Conservation (phyloP, 108 stramenopile species). For the Fragilaria crotonensis region DNA sequence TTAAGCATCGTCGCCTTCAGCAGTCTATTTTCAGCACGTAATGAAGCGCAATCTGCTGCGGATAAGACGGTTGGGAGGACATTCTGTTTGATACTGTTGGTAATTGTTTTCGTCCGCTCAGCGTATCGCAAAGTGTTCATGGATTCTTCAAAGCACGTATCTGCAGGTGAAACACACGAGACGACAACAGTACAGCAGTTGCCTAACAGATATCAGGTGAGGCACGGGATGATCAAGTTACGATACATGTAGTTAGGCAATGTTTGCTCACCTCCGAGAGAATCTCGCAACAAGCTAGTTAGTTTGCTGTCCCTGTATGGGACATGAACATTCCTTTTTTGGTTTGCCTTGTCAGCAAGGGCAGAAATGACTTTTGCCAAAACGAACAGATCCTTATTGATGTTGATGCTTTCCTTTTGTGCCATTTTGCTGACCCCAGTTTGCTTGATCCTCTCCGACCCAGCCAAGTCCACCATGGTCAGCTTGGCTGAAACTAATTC, state of each 20-base stretch:
- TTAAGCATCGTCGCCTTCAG: slow-evolving; percentile 1
- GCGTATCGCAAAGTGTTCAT: slow-evolving; percentile 89
- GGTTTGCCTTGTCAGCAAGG: slow-evolving; percentile 25
- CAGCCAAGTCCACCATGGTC: slow-evolving; percentile 76
- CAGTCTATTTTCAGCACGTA: slow-evolving; percentile 7
- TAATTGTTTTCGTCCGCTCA: slow-evolving; percentile 84
- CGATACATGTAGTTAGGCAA: not conserved
- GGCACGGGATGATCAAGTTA: not conserved
- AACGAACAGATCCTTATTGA: slow-evolving; percentile 82
- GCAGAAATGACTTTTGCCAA: slow-evolving; percentile 58
- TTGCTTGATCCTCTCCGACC: slow-evolving; percentile 67
- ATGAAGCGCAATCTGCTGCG: slow-evolving; percentile 3
- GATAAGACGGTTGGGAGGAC: not conserved
- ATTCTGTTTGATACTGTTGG: slow-evolving; percentile 19
- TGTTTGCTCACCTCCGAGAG: slow-evolving; percentile 44
- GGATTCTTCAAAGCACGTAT: slow-evolving; percentile 73
- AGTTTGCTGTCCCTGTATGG: slow-evolving; percentile 68
- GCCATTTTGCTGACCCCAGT: slow-evolving; percentile 60
- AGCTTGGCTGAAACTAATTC: slow-evolving; percentile 40
- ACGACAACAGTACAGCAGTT: slow-evolving; percentile 77
- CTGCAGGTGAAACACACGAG: slow-evolving; percentile 71
- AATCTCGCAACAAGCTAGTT: slow-evolving; percentile 52
- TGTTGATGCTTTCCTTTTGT: slow-evolving; percentile 83
- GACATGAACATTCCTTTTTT: slow-evolving; percentile 28
- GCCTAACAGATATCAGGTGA: too few species aligned